phyloP scores from a whole-genome alignment of 805 yeast species.

The Hanseniaspora pseudoguilliermondii region DNA sequence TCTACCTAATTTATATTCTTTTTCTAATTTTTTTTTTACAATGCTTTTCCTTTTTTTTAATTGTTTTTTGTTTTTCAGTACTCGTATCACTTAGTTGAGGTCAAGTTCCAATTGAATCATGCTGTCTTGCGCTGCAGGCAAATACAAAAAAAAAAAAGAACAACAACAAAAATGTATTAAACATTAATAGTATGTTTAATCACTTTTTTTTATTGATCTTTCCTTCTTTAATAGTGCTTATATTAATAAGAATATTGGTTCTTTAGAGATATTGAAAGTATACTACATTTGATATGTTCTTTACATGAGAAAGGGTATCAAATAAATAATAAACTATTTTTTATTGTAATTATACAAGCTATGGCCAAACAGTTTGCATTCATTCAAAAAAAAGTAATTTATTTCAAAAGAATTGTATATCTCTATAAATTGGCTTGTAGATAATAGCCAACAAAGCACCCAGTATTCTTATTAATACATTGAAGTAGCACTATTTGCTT shows the following conservation, averaged over 20 bases:
- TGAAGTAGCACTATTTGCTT: background rate
- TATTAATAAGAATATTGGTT: too few relatives aligned
- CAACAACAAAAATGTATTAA: too few relatives aligned
- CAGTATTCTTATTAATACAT: background rate
- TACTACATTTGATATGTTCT: too few relatives aligned
- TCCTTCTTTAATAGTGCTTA: too few relatives aligned
- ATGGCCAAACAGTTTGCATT: conserved; percentile 4
- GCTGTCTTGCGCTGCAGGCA: conserved; percentile 14
- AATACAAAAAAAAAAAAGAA: background rate
- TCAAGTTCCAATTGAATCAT: background rate
- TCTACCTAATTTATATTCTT: background rate
- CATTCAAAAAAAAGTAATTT: background rate
- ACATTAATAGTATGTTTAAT: too few relatives aligned
- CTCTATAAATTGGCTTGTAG: background rate
- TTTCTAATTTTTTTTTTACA: too few relatives aligned
- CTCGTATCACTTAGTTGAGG: background rate
- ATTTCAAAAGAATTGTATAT: background rate
- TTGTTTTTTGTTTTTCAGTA: too few relatives aligned
- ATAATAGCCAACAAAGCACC: background rate
- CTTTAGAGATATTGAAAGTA: too few relatives aligned
- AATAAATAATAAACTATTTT: background rate
- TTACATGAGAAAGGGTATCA: too few relatives aligned
- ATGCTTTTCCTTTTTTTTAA: too few relatives aligned
- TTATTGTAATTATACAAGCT: background rate
- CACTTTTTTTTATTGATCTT: too few relatives aligned